Evolutionary conservation across 2,329 filamentous ascomycete species (phyloP), one percentile per base, ranked within the genome.

Genomic region (Apiospora marii): DNA sequence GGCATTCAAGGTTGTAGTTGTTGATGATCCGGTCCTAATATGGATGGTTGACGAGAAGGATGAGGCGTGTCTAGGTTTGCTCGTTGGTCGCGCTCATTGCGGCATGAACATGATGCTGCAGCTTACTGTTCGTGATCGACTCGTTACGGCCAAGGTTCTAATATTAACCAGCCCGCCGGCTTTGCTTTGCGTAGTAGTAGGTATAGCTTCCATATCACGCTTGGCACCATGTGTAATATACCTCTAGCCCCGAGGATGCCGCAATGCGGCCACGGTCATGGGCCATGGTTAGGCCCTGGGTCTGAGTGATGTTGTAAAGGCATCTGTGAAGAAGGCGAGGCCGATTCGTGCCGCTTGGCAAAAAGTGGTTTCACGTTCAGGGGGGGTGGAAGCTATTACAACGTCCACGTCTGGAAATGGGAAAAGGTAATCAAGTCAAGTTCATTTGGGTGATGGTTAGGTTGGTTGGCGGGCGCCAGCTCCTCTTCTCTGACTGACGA

Each of bases 331-430:
- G 41, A 64, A 41, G 34, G 58, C 58, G 58, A 64, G 58, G 58
- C 58, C 58, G 58, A 64, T 37, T 64, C 58, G 58, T 64, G 58
- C 58, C 34, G 58, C 58, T 64, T 64, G 34, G 58, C 58, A 41
- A 41, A 64, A 64, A 64, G 58, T 64, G 58, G 58, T 41, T 64
- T 64, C 58, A 64, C 34, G 19, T 64, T 64, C 24, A 13, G 34
- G 53, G 53, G 49, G 53, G 58, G 7, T 41, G 58, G 53, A 37
- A 41, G 58, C 34, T 64, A 64, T 64, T 41, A 64, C 58, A 41
- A 64, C 22, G 58, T 41, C 22, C 58, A 64, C 41, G 58, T 64
- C 30, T 64, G 34, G 58, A 41, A 61, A 64, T 13, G 58, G 34
- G 34, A n/a, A 64, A 64, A 64, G 58, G 58, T 41, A 41, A 41